Conservation (phyloP, 306 rosid species). For the Oxytropis ochrocephala region DNA sequence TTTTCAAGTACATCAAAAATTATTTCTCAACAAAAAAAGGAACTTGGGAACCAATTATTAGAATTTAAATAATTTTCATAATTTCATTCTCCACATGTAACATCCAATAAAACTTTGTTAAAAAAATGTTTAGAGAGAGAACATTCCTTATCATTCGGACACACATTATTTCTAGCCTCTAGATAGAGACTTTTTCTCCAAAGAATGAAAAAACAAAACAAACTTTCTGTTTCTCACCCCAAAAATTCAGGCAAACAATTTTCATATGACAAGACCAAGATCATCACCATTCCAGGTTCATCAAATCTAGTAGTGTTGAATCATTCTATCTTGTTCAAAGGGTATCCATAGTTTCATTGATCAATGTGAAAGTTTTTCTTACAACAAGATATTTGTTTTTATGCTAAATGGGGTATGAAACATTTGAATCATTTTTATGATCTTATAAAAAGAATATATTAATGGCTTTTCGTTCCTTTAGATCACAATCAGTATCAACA, state of each 20-base stretch:
- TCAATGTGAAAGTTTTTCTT: too few relatives aligned
- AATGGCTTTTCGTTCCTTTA: slow-evolving; percentile 56
- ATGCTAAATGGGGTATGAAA: slow-evolving; percentile 14
- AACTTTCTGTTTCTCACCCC: slow-evolving; percentile 27
- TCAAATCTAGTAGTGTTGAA: neutral
- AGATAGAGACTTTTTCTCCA: slow-evolving; percentile 45
- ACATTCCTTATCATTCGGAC: slow-evolving; percentile 44
- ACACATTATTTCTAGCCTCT: slow-evolving; percentile 37
- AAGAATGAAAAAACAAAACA: slow-evolving; percentile 2
- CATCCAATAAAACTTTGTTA: neutral
- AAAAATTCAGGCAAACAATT: slow-evolving; percentile 6
- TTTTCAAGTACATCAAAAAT: too few relatives aligned
- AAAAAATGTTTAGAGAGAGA: neutral
- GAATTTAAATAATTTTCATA: neutral
- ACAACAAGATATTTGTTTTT: neutral
- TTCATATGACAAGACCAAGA: neutral
- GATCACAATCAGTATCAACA: slow-evolving; percentile 40
- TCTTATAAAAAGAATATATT: neutral
- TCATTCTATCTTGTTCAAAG: neutral
- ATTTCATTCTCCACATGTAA: neutral
- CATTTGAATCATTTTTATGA: neutral
- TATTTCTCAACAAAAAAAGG: too few relatives aligned
- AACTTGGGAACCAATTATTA: too few relatives aligned
- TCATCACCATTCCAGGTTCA: slow-evolving; percentile 5
- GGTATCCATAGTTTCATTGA: slow-evolving; percentile 10